Conservation (phyloP, 257 asterid genomes). For the Jacaranda copaia region DNA sequence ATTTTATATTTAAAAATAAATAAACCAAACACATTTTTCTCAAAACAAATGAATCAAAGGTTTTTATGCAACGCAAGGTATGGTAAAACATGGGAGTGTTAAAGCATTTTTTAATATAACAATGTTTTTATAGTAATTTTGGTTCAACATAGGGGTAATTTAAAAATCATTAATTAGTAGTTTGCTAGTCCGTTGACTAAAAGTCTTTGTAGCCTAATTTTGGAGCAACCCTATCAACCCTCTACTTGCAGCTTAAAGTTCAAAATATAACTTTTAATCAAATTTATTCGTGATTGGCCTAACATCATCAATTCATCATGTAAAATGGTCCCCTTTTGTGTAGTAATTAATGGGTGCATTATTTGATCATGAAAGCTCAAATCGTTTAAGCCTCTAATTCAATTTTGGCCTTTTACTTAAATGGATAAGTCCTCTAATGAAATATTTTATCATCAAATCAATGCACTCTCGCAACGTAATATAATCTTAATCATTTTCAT, state of each 20-base stretch:
- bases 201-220: neutral
- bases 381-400: neutral
- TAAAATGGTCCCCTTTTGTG: conserved; percentile 3
- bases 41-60: too few relatives aligned
- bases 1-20: too few relatives aligned
- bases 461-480: neutral
- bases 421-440: neutral
- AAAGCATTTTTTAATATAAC: too few relatives aligned
- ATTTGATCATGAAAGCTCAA: conserved; percentile 19
- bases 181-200: neutral
- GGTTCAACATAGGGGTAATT: too few relatives aligned
- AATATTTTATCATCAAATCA: neutral
- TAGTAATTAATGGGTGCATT: neutral
- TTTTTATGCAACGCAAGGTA: too few relatives aligned
- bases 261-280: neutral
- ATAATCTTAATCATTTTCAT: neutral
- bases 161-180: too few relatives aligned
- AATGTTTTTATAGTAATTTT: too few relatives aligned
- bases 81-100: too few relatives aligned
- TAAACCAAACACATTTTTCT: too few relatives aligned
- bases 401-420: neutral
- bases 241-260: neutral
- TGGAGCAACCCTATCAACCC: neutral
- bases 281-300: neutral
- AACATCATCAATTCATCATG: neutral